Conservation (phyloP, 169 alveolate genomes). For the Babesia ovata region DNA sequence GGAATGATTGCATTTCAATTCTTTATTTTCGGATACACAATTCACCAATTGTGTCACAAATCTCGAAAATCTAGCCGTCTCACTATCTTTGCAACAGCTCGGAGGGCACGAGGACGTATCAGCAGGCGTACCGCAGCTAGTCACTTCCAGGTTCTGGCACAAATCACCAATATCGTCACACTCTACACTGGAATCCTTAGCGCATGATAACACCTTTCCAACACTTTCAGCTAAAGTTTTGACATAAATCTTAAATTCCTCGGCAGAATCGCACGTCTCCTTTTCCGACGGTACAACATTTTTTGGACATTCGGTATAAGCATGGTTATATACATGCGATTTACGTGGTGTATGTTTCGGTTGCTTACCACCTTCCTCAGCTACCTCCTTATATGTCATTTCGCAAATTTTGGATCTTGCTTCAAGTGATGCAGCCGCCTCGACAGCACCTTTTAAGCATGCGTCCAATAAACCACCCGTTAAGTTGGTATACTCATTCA, state of each 20-base stretch:
- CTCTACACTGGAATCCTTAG: no score
- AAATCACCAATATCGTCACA: no score
- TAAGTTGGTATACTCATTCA: background rate
- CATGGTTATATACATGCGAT: background rate
- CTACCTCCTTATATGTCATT: background rate
- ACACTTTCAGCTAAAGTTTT: no score
- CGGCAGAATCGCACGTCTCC: no score
- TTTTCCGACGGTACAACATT: no score
- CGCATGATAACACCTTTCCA: no score
- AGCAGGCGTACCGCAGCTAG: no score
- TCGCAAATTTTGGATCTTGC: background rate
- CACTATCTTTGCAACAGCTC: constrained; percentile 10
- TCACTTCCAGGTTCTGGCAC: no score
- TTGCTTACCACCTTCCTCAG: background rate
- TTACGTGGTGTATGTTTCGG: background rate
- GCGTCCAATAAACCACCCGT: background rate
- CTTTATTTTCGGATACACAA: background rate
- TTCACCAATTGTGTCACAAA: background rate
- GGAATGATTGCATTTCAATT: no score
- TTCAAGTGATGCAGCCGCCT: background rate
- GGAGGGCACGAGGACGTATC: background rate
- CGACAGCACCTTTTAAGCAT: background rate
- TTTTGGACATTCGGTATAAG: no score
- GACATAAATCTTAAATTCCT: no score
- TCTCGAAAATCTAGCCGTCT: background rate